phyloP scores from a whole-genome alignment of 148 eudicot species.

The Cornus kousa region DNA sequence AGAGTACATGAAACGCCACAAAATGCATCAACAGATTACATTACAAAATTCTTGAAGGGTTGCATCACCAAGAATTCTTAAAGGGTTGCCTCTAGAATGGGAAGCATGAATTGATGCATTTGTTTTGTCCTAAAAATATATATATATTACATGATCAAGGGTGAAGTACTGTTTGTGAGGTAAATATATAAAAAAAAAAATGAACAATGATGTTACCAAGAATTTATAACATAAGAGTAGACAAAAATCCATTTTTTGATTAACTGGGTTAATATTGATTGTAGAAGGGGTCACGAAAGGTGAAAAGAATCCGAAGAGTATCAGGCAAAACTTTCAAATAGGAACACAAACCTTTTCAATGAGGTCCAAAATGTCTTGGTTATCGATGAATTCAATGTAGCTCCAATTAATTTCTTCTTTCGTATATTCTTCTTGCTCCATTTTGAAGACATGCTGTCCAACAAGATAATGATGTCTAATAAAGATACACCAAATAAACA shows the following conservation, averaged over 20 bases:
- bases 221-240: background rate
- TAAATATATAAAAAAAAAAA: background rate
- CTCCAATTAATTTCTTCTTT: conserved; percentile 98
- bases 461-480: conserved; percentile 11
- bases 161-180: background rate
- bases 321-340: background rate
- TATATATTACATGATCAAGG: background rate
- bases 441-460: conserved; percentile 94
- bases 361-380: conserved; percentile 90
- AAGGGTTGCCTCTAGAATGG: too few relatives aligned
- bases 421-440: conserved; percentile 99
- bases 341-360: conserved; percentile 84
- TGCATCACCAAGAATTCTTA: too few relatives aligned
- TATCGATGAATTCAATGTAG: conserved; percentile 97
- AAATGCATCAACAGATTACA: background rate
- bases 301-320: background rate
- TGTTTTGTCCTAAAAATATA: background rate
- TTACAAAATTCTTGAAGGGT: background rate
- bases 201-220: background rate
- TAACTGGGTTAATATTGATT: background rate
- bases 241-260: background rate
- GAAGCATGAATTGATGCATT: too few relatives aligned
- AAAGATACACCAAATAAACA: conserved; percentile 8
- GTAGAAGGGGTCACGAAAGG: background rate
- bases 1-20: background rate